Conservation (phyloP, 192 early-diverging fungal genomes). For the Dimargaris verticillata region DNA sequence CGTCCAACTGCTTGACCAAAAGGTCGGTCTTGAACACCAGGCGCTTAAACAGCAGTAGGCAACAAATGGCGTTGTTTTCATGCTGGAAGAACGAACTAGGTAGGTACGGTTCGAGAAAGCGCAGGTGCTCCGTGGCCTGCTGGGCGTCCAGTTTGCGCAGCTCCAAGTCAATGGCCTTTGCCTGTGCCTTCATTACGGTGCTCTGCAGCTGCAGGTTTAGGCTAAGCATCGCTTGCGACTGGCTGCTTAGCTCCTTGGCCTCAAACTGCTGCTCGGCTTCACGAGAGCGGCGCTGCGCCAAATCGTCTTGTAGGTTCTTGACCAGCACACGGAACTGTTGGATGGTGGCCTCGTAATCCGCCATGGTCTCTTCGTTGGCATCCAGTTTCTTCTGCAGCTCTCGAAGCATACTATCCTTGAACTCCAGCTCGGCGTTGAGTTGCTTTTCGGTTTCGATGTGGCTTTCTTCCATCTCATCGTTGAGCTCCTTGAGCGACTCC, state of each 20-base stretch:
- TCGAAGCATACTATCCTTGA: constrained; percentile 49
- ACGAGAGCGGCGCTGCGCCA: constrained; percentile 51
- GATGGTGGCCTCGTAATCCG: constrained; percentile 74
- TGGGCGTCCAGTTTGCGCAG: constrained; percentile 69
- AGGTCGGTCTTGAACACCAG: constrained; percentile 69
- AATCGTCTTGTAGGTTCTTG: constrained; percentile 52
- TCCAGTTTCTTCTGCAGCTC: constrained; percentile 41
- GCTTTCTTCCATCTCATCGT: constrained; percentile 86
- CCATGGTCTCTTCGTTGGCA: constrained; percentile 58
- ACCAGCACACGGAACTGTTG: constrained; percentile 75
- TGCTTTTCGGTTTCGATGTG: constrained; percentile 79
- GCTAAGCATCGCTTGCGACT: constrained; percentile 65
- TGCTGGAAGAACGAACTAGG: constrained; percentile 67
- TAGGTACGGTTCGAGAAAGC: constrained; percentile 48
- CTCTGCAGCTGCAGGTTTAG: constrained; percentile 67
- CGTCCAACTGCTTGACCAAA: constrained; percentile 54
- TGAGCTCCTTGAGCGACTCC: constrained; percentile 75
- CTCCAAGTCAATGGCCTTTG: constrained; percentile 82
- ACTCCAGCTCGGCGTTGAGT: constrained; percentile 57
- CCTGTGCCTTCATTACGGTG: constrained; percentile 64
- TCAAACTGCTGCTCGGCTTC: constrained; percentile 40
- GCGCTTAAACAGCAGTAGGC: constrained; percentile 62
- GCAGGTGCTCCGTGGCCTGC: constrained; percentile 58
- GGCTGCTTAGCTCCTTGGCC: constrained; percentile 36
- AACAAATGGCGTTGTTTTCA: constrained; percentile 60